These are phyloP conservation scores for Biscogniauxia mediterranea DNA, from an alignment of 2,329 filamentous ascomycete genomes.

Conservation along the genomic window DNA sequence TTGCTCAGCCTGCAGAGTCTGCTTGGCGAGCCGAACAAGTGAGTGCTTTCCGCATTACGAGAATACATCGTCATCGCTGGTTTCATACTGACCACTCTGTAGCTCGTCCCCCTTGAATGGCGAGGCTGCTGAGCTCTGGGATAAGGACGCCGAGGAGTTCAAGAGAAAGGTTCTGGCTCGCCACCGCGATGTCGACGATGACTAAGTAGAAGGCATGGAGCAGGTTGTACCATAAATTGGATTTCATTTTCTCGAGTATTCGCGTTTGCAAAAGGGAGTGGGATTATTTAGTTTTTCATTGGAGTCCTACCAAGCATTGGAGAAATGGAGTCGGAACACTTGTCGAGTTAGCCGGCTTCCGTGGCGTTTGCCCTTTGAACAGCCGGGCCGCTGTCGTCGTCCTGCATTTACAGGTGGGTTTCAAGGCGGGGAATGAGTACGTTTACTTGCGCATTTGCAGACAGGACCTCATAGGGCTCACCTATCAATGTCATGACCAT, in stretches of 20 bases:
- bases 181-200: constrained; percentile 64
- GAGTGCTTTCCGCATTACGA: constrained; percentile 38
- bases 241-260: constrained; percentile 6
- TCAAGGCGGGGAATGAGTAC: constrained; percentile 6
- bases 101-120: constrained; percentile 94
- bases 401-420: constrained; percentile 24
- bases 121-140: constrained; percentile 94
- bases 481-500: constrained; percentile 16
- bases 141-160: constrained; percentile 82
- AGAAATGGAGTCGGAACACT: constrained; percentile 43
- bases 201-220: constrained; percentile 38
- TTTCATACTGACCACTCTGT: constrained; percentile 19
- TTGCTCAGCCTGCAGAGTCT: constrained; percentile 91
- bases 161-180: constrained; percentile 69
- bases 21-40: constrained; percentile 98
- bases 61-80: not conserved
- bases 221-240: constrained; percentile 11
- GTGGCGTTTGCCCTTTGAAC: constrained; percentile 11
- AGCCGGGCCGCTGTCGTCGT: constrained; percentile 2
- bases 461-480: constrained; percentile 12
- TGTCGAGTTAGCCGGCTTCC: constrained; percentile 19
- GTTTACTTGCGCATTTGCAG: constrained; percentile 13
- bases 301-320: constrained; percentile 28
- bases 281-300: constrained; percentile 15
- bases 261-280: not conserved